Evolutionary conservation across 495 filamentous ascomycete genomes (phyloP), one percentile per base, ranked within the genome.

Genomic region (Penicillium bovifimosum): DNA sequence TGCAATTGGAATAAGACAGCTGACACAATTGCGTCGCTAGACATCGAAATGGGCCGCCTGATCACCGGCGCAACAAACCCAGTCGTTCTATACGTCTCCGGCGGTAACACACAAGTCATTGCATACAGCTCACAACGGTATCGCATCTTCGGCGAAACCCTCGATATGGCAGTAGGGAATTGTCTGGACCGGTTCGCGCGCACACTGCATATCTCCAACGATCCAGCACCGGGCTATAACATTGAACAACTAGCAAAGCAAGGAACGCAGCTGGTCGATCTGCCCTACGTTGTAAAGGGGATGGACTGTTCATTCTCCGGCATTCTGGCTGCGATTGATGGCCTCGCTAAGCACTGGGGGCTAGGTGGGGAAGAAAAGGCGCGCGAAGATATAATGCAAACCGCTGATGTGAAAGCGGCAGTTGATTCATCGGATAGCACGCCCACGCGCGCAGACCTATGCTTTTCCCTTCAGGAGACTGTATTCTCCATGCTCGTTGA

Each of bases 221-320:
- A 98, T 69, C 93, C 93, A 1, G 91, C 91, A 7, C 93, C 93
- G 0, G 93, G 93, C 34, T 96, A 96, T 65, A 98, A 98, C 66
- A 96, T 98, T 62, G 93, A 98, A 76, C 88, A 96, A 73, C 77
- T 96, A 26, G 93, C 93, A 10, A 96, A 96, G 71, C 73, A 81
- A 53, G 87, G 83, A 6, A 78, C 76, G 41, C 71, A 81, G 43
- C 70, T 97, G 31, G 72, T 97, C 6, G 93, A 97, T 53, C 76
- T 98, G 27, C 95, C 93, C 3, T 98, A 98, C 63, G 82, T 90
- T 13, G 93, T 98, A 29, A 98, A 98, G 64, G 93, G 93, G 34
- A 98, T 98, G 93, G 93, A 98, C 67, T 91, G 87, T 60, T 92
- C 87, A 24, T 96, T 98, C 69, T 89, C 85, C 5, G 93, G 93